Evolutionary conservation across 2,329 filamentous ascomycete genomes (phyloP), one percentile per base, ranked within the genome.

Genomic region (Trichoderma sp.): DNA sequence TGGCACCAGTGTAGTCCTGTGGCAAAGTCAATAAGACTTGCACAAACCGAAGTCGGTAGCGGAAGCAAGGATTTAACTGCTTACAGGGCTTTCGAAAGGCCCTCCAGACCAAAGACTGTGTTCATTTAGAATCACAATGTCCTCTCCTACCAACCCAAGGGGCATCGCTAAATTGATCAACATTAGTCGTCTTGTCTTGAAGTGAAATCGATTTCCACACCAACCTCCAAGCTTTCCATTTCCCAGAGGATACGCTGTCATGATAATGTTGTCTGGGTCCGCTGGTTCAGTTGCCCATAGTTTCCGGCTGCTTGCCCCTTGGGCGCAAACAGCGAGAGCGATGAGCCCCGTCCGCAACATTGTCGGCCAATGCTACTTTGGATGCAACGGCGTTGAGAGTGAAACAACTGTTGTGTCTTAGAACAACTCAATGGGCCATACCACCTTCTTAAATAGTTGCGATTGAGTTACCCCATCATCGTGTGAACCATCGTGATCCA

Each of bases 71-170:
- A 8, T 39, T 8, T 3, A 20, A n/a, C 20, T 20, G 28, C 71
- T 34, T 71, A 75, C 73, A 12, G 53, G 34, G 32, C 58, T 70
- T 47, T 74, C 57, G 43, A 75, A 75, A 17, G 74, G 74, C 1
- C 74, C 74, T 64, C 74, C 74, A 34, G 72, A 71, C 74, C 74
- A 75, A 28, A 75, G 69, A 34, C 72, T 74, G 34, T 75, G 73
- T 30, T 74, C 34, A 30, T 73, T 75, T 3, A 75, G 47, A 1
- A 71, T 20, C 6, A 72, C 59, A 15, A 72, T 73, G 7, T 75
- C 74, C 11, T 50, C 43, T 12, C 73, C 72, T 1, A 74, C 73
- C 12, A 67, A 30, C 0, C 74, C 74, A 34, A 73, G 69, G 1
- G 73, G 74, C 43, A 75, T 73, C 12, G 72, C 74, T 75, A 53